phyloP scores from a whole-genome alignment of 805 yeast genomes.

The Peterozyma xylosa region DNA sequence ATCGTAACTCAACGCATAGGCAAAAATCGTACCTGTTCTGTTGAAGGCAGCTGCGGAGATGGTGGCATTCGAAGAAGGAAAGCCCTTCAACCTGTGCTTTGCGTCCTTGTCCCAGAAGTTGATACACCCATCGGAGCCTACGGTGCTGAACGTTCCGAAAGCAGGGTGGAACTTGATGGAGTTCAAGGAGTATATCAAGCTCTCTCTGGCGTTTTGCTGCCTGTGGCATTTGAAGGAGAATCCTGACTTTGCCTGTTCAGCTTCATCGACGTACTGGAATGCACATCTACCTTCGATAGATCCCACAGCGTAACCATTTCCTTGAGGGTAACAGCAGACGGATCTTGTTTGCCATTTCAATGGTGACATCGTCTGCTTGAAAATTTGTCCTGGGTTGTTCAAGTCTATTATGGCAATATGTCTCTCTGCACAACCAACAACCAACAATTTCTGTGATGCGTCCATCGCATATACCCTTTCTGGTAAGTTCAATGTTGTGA shows the following conservation, averaged over 20 bases:
- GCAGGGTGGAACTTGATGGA: constrained; percentile 81
- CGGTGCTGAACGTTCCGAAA: constrained; percentile 87
- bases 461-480: constrained; percentile 92
- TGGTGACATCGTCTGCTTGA: constrained; percentile 67
- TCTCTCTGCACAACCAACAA: constrained; percentile 91
- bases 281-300: constrained; percentile 95
- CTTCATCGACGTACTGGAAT: constrained; percentile 82
- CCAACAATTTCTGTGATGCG: constrained; percentile 68
- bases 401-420: constrained; percentile 73
- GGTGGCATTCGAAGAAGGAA: constrained; percentile 59
- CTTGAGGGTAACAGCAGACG: constrained; percentile 80
- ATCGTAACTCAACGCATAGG: constrained; percentile 89
- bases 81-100: constrained; percentile 76
- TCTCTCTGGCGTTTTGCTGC: constrained; percentile 53
- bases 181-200: constrained; percentile 72
- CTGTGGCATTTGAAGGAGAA: constrained; percentile 96
- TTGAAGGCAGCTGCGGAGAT: constrained; percentile 78
- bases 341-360: constrained; percentile 85
- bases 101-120: constrained; percentile 96
- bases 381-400: constrained; percentile 75
- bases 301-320: constrained; percentile 88
- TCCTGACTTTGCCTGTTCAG: constrained; percentile 61
- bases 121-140: constrained; percentile 91
- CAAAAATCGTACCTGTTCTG: constrained; percentile 75
- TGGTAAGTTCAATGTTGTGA: constrained; percentile 75